phyloP scores from a whole-genome alignment of 2,329 filamentous ascomycete species.

The Hansfordia pulvinata region DNA sequence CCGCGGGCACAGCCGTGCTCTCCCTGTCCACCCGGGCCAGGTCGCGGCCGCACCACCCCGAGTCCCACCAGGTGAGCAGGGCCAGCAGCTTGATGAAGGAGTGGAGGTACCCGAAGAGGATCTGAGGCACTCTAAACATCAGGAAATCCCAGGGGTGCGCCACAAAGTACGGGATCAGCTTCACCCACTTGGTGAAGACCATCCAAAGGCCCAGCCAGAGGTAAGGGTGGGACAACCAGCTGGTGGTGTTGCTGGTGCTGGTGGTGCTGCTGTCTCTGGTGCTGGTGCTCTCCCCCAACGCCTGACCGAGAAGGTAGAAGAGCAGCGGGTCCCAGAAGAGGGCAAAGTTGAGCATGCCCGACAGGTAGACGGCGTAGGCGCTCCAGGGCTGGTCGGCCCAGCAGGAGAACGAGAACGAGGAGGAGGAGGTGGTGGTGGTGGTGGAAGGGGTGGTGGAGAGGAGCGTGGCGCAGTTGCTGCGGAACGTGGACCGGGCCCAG shows the following conservation, averaged over 20 bases:
- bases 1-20: too few species aligned
- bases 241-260: neutral
- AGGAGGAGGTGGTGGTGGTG: too few species aligned
- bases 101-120: conserved; percentile 44
- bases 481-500: conserved; percentile 45
- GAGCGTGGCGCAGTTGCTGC: conserved; percentile 38
- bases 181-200: conserved; percentile 39
- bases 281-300: too few species aligned
- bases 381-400: conserved; percentile 34
- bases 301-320: conserved; percentile 17
- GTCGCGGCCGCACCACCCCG: conserved; percentile 25
- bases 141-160: conserved; percentile 38
- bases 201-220: conserved; percentile 34
- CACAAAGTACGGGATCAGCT: conserved; percentile 37
- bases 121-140: conserved; percentile 29
- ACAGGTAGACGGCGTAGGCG: conserved; percentile 40
- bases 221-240: conserved; percentile 1
- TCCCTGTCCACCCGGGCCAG: conserved; percentile 13
- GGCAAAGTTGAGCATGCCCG: conserved; percentile 40
- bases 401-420: too few species aligned
- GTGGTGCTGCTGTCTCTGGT: too few species aligned
- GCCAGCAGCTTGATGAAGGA: conserved; percentile 43
- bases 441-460: conserved; percentile 18
- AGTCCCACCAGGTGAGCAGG: conserved; percentile 34
- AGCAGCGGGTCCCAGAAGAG: conserved; percentile 34